These are phyloP conservation scores for Colletotrichum graminicola DNA, from an alignment of 2,329 filamentous ascomycete genomes.

Conservation along the genomic window DNA sequence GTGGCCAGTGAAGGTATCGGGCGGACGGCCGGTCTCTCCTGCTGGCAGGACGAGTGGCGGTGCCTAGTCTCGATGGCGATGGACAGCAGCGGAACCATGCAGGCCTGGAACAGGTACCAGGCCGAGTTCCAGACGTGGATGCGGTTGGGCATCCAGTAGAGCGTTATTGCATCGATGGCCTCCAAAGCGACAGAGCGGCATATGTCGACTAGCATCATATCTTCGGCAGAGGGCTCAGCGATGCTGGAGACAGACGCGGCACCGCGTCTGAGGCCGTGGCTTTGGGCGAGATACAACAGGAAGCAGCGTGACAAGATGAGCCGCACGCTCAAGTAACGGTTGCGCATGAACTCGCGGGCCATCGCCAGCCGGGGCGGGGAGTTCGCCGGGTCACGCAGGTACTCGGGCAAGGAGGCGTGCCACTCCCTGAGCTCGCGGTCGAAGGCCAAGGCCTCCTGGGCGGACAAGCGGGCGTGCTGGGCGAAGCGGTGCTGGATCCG, in stretches of 20 bases:
- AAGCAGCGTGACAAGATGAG: constrained; percentile 45
- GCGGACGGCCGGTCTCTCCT: not conserved
- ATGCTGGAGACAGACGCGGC: too few species aligned
- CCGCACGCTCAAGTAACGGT: constrained; percentile 49
- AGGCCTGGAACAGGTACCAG: constrained; percentile 52
- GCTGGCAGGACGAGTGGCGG: not conserved
- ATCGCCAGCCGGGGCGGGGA: constrained; percentile 46
- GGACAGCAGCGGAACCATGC: constrained; percentile 48
- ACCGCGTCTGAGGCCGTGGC: constrained; percentile 35
- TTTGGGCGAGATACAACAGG: constrained; percentile 45
- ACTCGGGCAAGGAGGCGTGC: constrained; percentile 45
- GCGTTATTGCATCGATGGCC: too few species aligned
- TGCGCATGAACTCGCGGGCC: constrained; percentile 48
- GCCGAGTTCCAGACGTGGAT: constrained; percentile 50
- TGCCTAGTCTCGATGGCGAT: constrained; percentile 45
- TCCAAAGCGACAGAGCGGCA: too few species aligned
- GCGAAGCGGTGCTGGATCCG: constrained; percentile 49
- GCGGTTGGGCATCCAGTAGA: too few species aligned
- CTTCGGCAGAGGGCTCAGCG: too few species aligned
- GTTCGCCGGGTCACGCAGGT: constrained; percentile 44
- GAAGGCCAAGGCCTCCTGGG: constrained; percentile 46
- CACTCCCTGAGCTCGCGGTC: constrained; percentile 48
- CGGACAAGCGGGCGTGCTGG: constrained; percentile 45
- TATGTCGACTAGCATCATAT: too few species aligned
- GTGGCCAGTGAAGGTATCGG: not conserved